Evolutionary conservation across 306 rosid species (phyloP), one percentile per base, ranked within the genome.

Genomic region (Malus orientalis): DNA sequence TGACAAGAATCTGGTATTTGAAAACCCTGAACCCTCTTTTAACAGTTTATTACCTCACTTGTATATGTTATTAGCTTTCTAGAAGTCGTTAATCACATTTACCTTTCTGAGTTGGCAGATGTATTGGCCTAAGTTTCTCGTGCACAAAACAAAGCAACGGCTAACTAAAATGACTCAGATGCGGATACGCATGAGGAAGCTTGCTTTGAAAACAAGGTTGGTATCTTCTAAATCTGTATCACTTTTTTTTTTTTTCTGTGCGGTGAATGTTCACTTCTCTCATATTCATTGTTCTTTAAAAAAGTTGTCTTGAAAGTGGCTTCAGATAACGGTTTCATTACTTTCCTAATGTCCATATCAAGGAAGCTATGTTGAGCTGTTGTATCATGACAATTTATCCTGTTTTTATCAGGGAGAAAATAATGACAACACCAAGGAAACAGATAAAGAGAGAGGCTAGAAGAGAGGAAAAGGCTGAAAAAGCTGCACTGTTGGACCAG

Each of bases 171-270:
- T 95, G 97, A 95, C 97, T 76, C 97, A 92, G 73, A 89, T 90
- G 97, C 82, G 96, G 78, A 95, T 95, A 79, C 96, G 97, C 9
- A 92, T 92, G 97, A 92, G 97, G 84, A 92, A 89, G 82, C 93
- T 95, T 90, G 90, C 89, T 76, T 72, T 92, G 82, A 95, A 92
- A 85, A 92, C 97, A 74, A 89, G 97, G 97, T 92, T 78, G 55
- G 10, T 4, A 65, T 64, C 36, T 13, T 70, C 23, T 49, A 18
- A 15, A 14, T 49, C 16, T 49, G 55, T 5, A 49, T 14, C 1
- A 20, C 55, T 57, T 60, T 11, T 23, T 25, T 32, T 32, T 32
- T 32, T 13, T 6, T 36, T 1, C 9, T 11, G 1, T 51, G 57
- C 18, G 5, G 11, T 29, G n/a, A 53, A 11, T 70, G 32, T 42